Evolutionary conservation across 1,284 basidiomycete genomes (phyloP).

Genomic region (Leccinum cinnamomeum): DNA sequence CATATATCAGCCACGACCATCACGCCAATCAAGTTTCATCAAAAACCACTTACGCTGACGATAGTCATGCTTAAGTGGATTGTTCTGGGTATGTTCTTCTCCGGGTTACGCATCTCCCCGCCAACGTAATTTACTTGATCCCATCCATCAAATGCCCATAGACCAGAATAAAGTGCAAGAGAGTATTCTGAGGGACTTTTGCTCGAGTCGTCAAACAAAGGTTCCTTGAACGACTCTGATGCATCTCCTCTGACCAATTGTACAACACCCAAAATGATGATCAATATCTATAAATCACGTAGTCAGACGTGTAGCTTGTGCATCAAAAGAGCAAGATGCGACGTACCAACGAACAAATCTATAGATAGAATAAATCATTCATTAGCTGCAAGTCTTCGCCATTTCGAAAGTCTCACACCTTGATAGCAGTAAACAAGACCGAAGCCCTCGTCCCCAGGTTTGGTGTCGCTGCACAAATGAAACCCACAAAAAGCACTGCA

Average conservation of each 20-base stretch:
- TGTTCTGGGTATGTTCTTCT: constrained; percentile 84
- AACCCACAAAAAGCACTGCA: constrained; percentile 72
- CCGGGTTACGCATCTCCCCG: constrained; percentile 85
- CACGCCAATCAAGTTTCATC: background rate
- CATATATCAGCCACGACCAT: background rate
- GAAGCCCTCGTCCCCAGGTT: constrained; percentile 81
- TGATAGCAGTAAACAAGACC: constrained; percentile 84
- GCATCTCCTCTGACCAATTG: constrained; percentile 69
- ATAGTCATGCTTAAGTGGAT: constrained; percentile 87
- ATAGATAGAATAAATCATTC: background rate
- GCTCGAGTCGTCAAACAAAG: constrained; percentile 76
- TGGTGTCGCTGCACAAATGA: constrained; percentile 77
- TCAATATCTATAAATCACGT: constrained; percentile 50
- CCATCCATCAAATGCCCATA: constrained; percentile 98
- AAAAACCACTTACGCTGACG: constrained; percentile 55
- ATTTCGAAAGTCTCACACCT: constrained; percentile 48
- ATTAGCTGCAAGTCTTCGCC: constrained; percentile 10
- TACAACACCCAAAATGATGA: constrained; percentile 72
- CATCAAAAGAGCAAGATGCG: background rate
- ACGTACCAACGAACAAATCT: constrained; percentile 61
- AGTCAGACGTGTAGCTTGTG: background rate
- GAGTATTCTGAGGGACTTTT: constrained; percentile 84
- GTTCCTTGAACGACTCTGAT: constrained; percentile 60
- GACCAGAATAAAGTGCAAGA: constrained; percentile 89
- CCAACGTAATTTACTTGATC: constrained; percentile 89